A percentile compares a stretch with the other conserved stretches of the same genome.
Conservation (phyloP, 192 early-diverging fungal species). For the Coemansia brasiliensis region DNA sequence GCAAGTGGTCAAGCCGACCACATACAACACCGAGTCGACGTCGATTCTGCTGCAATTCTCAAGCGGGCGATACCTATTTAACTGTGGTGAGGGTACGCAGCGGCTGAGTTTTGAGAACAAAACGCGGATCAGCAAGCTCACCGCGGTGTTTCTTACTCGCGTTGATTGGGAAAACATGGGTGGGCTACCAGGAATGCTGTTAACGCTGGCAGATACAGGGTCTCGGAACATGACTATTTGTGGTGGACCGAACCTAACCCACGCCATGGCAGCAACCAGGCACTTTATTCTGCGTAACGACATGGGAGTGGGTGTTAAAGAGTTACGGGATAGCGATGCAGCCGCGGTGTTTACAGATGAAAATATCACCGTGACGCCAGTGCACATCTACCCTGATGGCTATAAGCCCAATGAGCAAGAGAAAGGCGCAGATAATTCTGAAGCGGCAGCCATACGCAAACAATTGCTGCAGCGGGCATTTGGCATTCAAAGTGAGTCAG, state of each 20-base stretch:
- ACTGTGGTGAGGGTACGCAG: constrained; percentile 90
- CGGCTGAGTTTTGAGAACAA: constrained; percentile 79
- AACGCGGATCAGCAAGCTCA: constrained; percentile 69
- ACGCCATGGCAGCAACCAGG: constrained; percentile 74
- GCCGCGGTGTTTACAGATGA: constrained; percentile 60
- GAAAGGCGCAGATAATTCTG: constrained; percentile 30
- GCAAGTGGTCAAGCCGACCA: constrained; percentile 58
- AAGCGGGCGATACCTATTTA: constrained; percentile 81
- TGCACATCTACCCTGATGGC: constrained; percentile 62
- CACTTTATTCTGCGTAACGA: constrained; percentile 73
- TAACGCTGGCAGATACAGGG: constrained; percentile 84
- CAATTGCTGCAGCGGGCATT: constrained; percentile 30
- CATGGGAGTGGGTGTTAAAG: constrained; percentile 59
- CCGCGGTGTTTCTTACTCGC: constrained; percentile 80
- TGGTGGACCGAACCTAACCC: constrained; percentile 79
- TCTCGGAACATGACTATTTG: constrained; percentile 60
- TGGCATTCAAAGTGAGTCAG: constrained; percentile 24
- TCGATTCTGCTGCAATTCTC: constrained; percentile 78
- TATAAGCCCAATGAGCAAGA: constrained; percentile 18
- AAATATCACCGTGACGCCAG: constrained; percentile 65
- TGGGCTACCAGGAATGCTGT: constrained; percentile 90
- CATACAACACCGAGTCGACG: constrained; percentile 59
- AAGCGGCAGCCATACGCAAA: constrained; percentile 14
- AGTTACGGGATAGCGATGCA: constrained; percentile 54
- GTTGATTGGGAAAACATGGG: constrained; percentile 83